Evolutionary conservation across 2,329 filamentous ascomycete species (phyloP).

Genomic region (Ophiocordyceps polyrhachis-furcata): DNA sequence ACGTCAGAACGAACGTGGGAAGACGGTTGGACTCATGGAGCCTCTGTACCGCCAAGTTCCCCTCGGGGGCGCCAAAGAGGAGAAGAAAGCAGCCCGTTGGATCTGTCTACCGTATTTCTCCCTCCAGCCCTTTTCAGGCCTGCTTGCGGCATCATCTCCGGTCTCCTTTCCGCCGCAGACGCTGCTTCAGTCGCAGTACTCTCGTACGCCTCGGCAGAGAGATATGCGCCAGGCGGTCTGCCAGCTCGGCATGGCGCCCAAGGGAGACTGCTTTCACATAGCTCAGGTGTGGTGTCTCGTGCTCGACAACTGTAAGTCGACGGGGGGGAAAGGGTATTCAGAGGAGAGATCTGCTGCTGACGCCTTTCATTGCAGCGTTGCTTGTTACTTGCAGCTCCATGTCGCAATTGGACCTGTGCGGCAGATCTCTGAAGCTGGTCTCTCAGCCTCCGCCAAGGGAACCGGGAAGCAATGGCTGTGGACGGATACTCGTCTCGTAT

Average conservation of each 20-base stretch:
- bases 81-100: slow-evolving; percentile 16
- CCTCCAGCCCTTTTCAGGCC: slow-evolving; percentile 22
- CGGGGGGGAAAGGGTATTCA: too few relatives aligned
- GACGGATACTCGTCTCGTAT: slow-evolving; percentile 16
- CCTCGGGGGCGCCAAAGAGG: slow-evolving; percentile 8
- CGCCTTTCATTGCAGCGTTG: slow-evolving; percentile 9
- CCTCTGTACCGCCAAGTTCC: slow-evolving; percentile 19
- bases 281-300: slow-evolving; percentile 28
- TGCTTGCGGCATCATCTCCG: slow-evolving; percentile 12
- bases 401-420: slow-evolving; percentile 13
- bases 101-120: slow-evolving; percentile 28
- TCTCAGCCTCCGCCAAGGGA: slow-evolving; percentile 11
- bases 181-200: slow-evolving; percentile 23
- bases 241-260: slow-evolving; percentile 14
- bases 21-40: slow-evolving; percentile 22
- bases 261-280: slow-evolving; percentile 25
- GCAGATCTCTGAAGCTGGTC: slow-evolving; percentile 12
- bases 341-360: background rate
- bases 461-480: slow-evolving; percentile 3
- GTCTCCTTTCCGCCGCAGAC: slow-evolving; percentile 22
- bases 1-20: slow-evolving; percentile 17
- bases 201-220: slow-evolving; percentile 17
- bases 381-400: slow-evolving; percentile 24
- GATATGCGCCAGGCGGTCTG: slow-evolving; percentile 29
- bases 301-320: slow-evolving; percentile 20